These are phyloP conservation scores for Hawksworthiomyces lignivorus DNA, from an alignment of 2,329 filamentous ascomycete species.

Conservation along the genomic window DNA sequence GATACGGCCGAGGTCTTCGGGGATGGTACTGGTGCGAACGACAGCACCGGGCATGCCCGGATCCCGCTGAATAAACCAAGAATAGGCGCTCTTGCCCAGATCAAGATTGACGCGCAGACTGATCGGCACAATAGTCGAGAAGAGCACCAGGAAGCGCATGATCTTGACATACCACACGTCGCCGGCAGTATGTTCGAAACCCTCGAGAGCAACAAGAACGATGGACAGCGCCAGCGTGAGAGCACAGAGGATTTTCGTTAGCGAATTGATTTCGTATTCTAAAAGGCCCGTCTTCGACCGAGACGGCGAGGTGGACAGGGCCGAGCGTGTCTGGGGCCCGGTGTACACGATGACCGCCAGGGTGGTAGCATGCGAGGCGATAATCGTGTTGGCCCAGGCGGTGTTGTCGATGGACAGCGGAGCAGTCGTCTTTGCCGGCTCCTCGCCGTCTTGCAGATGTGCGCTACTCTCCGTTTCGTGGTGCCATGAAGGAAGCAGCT, in stretches of 20 bases:
- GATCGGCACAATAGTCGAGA: constrained; percentile 98
- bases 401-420: constrained; percentile 93
- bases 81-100: constrained; percentile 94
- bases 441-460: too few relatives aligned
- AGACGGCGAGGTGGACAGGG: constrained; percentile 83
- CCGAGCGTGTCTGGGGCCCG: constrained; percentile 86
- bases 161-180: constrained; percentile 91
- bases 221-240: constrained; percentile 82
- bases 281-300: constrained; percentile 89
- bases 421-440: constrained; percentile 29
- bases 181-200: constrained; percentile 53
- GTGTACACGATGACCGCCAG: constrained; percentile 91
- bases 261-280: constrained; percentile 92
- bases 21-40: constrained; percentile 93
- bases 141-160: constrained; percentile 94
- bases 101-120: constrained; percentile 94
- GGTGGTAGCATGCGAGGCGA: constrained; percentile 85
- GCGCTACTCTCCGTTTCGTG: constrained; percentile 20
- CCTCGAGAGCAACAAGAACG: constrained; percentile 78
- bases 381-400: constrained; percentile 95
- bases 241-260: constrained; percentile 91
- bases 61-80: constrained; percentile 89
- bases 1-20: constrained; percentile 89
- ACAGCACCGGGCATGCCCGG: constrained; percentile 84
- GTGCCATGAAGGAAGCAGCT: constrained; percentile 54